Evolutionary conservation across 2,329 filamentous ascomycete species (phyloP).

Genomic region (Fusarium neocosmosporiellum): DNA sequence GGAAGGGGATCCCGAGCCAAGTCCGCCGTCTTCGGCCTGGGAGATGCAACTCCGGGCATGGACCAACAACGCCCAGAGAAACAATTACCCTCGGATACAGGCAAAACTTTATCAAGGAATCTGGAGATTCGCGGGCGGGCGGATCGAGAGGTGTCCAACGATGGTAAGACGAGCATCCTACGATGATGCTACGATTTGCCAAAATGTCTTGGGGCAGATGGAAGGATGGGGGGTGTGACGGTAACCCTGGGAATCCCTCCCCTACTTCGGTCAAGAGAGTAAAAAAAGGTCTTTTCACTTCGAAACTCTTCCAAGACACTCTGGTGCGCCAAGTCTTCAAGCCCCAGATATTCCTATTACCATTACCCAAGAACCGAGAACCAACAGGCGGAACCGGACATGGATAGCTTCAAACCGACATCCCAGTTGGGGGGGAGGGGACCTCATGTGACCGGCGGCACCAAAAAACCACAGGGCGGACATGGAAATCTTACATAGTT

Average conservation of each 20-base stretch:
- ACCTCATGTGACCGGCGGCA: neutral
- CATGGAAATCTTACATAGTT: slow-evolving; percentile 3
- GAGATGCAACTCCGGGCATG: neutral
- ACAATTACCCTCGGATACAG: neutral
- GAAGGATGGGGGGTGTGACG: neutral
- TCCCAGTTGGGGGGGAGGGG: neutral
- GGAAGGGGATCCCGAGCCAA: neutral
- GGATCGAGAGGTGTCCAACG: neutral
- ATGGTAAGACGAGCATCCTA: neutral
- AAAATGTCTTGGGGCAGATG: neutral
- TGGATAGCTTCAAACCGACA: neutral
- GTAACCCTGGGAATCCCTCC: neutral
- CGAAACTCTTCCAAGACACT: slow-evolving; percentile 1
- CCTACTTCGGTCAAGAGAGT: neutral
- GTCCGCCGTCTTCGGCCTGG: neutral
- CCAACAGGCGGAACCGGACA: neutral
- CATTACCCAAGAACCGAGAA: neutral
- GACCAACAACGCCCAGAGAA: neutral
- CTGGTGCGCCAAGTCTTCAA: neutral
- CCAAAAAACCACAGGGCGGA: slow-evolving; percentile 13
- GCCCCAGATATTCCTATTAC: neutral
- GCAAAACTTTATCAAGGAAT: neutral
- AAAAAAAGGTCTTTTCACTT: neutral
- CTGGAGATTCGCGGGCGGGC: neutral
- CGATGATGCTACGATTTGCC: neutral